These are phyloP conservation scores for Nitzschia sp. DNA, from an alignment of 108 stramenopile genomes.

Conservation along the genomic window DNA sequence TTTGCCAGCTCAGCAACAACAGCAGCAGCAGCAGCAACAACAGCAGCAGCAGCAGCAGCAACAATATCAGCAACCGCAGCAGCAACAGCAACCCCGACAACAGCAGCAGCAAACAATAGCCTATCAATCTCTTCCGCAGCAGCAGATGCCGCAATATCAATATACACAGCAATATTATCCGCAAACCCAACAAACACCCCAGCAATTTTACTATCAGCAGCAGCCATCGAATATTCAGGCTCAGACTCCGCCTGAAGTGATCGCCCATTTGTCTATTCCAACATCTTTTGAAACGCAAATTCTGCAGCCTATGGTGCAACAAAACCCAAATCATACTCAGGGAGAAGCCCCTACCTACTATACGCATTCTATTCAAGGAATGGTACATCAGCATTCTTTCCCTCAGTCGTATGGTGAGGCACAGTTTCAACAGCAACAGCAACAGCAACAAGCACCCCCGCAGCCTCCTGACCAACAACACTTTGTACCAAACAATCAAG, in stretches of 20 bases:
- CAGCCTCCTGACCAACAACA: not conserved
- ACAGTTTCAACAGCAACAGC: slow-evolving; percentile 18
- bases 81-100: not conserved
- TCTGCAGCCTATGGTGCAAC: slow-evolving; percentile 8
- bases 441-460: not conserved
- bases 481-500: not conserved
- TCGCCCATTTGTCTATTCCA: slow-evolving; percentile 1
- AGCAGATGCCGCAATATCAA: slow-evolving; percentile 8
- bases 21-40: not conserved
- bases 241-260: not conserved
- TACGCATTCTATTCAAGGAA: not conserved
- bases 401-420: too few relatives aligned
- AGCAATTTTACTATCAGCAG: slow-evolving; percentile 1
- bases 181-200: slow-evolving; percentile 2
- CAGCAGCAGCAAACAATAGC: not conserved
- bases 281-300: not conserved
- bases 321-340: not conserved
- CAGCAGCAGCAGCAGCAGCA: not conserved
- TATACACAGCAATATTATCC: not conserved
- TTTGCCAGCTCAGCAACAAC: not conserved
- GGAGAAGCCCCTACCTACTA: not conserved
- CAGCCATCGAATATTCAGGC: not conserved
- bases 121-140: not conserved
- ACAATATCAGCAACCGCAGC: not conserved
- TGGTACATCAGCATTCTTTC: slow-evolving; percentile 15